Evolutionary conservation across 2,329 filamentous ascomycete species (phyloP).

Genomic region (Metarhizium sp.): DNA sequence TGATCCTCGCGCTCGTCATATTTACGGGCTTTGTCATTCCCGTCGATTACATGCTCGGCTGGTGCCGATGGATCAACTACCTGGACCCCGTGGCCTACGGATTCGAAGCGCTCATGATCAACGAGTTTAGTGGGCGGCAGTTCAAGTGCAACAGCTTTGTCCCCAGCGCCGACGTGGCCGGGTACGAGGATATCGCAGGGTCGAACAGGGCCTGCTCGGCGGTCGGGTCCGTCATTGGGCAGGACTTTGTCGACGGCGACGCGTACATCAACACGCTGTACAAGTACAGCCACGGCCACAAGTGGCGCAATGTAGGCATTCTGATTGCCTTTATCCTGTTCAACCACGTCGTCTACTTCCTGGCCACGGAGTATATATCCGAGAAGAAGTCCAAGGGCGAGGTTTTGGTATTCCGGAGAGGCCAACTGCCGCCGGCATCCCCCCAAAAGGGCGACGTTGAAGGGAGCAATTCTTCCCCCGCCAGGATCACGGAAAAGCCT

Average conservation of each 20-base stretch:
- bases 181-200: too few relatives aligned
- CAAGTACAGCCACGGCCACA: conserved; percentile 40
- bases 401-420: too few relatives aligned
- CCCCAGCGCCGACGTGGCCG: too few relatives aligned
- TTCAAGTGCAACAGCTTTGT: too few relatives aligned
- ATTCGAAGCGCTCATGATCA: conserved; percentile 72
- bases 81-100: conserved; percentile 62
- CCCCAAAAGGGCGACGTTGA: too few relatives aligned
- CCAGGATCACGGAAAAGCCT: too few relatives aligned
- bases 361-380: too few relatives aligned
- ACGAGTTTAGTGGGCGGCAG: conserved; percentile 54
- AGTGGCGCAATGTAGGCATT: conserved; percentile 34
- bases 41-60: conserved; percentile 64
- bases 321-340: too few relatives aligned
- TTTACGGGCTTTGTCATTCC: conserved; percentile 61
- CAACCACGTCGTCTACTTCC: too few relatives aligned
- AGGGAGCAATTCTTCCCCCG: too few relatives aligned
- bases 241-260: conserved; percentile 44
- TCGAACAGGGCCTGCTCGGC: conserved; percentile 21
- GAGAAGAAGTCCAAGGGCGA: too few relatives aligned
- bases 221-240: conserved; percentile 46
- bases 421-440: too few relatives aligned
- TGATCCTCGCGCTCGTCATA: conserved; percentile 57
- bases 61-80: conserved; percentile 63
- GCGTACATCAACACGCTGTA: conserved; percentile 45